Evolutionary conservation across 305 asterid species (phyloP), one percentile per base, ranked within the genome.

Genomic region (Fraxinus ornus): DNA sequence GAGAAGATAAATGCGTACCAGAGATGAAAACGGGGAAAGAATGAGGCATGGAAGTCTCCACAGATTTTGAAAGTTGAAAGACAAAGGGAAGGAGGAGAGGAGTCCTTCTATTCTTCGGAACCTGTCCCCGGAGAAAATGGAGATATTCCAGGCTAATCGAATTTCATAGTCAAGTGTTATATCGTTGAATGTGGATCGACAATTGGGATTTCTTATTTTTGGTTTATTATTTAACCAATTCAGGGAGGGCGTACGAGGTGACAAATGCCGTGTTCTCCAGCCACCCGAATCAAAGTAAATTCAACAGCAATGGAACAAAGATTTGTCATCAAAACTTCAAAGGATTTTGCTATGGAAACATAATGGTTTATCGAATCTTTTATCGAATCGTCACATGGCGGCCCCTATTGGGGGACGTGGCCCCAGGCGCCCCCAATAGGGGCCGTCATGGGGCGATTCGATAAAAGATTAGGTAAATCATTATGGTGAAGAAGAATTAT

Each of bases 61-160:
- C 17, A 80, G 76, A n/a, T 71, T 78, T 75, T 60, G 80, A 84
- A 82, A n/a, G 64, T 72, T 9, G 81, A 12, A 66, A 71, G 83
- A 24, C n/a, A 17, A 30, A 41, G 75, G 74, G 79, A 60, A 57
- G 33, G 80, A 37, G 30, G 37, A 49, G 35, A 81, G 75, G 32
- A 72, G 24, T 44, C 55, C 44, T 83, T 47, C 10, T 78, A 39
- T 75, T 77, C 36, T 36, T 21, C 75, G 21, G 68, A 36, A 7
- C 41, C 62, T 32, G 9, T 49, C 44, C 7, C 83, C 89, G 82
- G 41, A 70, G 41, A 86, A 85, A 72, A 5, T 77, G 87, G 87
- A 81, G 76, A 49, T 66, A 79, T 79, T 79, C 32, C 49, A 80
- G 84, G 85, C 13, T 3, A 24, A 79, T 76, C 73, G 41, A 73